Evolutionary conservation across 1,284 basidiomycete genomes (phyloP).

Genomic region (Puccinia hordei): DNA sequence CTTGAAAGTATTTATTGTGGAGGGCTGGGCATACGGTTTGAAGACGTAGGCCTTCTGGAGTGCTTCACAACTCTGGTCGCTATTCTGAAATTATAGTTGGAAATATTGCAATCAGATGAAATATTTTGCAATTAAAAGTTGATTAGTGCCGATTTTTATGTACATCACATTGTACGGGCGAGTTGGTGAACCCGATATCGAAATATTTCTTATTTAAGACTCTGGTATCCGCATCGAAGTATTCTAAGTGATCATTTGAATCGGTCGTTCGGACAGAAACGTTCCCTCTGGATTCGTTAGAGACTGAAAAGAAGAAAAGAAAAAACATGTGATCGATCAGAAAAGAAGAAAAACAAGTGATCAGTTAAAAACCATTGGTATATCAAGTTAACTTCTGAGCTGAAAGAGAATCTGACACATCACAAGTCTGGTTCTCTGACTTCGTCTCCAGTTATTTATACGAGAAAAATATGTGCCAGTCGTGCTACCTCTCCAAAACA

Average conservation of each 20-base stretch:
- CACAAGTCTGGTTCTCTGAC: conserved; percentile 34
- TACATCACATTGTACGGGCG: conserved; percentile 58
- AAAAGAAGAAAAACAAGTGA: not conserved
- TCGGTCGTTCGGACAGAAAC: conserved; percentile 23
- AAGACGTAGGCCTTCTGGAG: conserved; percentile 59
- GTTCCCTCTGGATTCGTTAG: conserved; percentile 35
- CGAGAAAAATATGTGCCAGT: conserved; percentile 30
- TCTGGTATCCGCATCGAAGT: conserved; percentile 32
- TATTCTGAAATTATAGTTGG: not conserved
- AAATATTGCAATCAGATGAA: conserved; percentile 1
- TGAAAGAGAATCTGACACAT: conserved; percentile 15
- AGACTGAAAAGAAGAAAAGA: conserved; percentile 3
- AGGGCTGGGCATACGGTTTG: conserved; percentile 32
- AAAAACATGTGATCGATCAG: not conserved
- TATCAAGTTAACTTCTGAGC: not conserved
- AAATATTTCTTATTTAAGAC: conserved; percentile 52
- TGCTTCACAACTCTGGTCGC: conserved; percentile 60
- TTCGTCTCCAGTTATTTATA: conserved; percentile 29
- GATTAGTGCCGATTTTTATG: no score
- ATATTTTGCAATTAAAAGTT: not conserved
- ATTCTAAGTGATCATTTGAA: conserved; percentile 5
- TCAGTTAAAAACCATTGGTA: not conserved
- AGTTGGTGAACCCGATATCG: conserved; percentile 56
- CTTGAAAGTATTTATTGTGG: conserved; percentile 3
- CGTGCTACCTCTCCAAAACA: conserved; percentile 60